Conservation (phyloP, 139 green algal species). For the Chlamydomonas applanata region DNA sequence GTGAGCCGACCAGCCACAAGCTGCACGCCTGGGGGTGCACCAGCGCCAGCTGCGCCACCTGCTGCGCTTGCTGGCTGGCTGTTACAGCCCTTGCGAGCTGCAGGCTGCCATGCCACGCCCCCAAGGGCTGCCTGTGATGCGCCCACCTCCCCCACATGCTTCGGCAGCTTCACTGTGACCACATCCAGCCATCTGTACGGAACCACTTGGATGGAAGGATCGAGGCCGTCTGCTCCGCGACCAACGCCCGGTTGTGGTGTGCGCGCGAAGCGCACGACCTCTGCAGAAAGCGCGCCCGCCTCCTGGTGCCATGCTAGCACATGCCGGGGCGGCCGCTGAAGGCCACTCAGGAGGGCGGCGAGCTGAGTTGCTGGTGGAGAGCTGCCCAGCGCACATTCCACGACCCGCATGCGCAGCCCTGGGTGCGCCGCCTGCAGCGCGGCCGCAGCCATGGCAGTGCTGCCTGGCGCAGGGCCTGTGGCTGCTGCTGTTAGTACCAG, state of each 20-base stretch:
- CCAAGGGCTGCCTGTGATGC: neutral
- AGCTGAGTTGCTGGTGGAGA: neutral
- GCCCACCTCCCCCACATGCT: neutral
- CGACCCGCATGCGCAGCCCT: neutral
- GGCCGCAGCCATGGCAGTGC: neutral
- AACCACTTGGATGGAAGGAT: neutral
- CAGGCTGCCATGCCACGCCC: neutral
- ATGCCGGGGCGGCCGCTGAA: neutral
- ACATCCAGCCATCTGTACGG: conserved; percentile 6
- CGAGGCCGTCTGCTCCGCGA: neutral
- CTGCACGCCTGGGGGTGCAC: too few species aligned
- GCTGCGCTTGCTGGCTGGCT: too few species aligned
- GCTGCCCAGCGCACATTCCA: neutral
- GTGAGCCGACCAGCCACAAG: too few species aligned
- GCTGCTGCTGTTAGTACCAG: neutral
- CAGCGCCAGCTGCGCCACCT: too few species aligned
- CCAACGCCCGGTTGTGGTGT: neutral
- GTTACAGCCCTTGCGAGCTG: too few species aligned
- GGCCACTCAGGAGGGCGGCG: neutral
- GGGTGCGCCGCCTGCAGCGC: neutral
- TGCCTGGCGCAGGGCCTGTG: neutral
- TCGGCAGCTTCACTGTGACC: neutral
- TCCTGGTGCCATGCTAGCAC: neutral
- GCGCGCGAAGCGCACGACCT: neutral
- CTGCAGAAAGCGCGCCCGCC: neutral